phyloP scores from a whole-genome alignment of 306 rosid genomes.

The Psophocarpus tetragonolobus region DNA sequence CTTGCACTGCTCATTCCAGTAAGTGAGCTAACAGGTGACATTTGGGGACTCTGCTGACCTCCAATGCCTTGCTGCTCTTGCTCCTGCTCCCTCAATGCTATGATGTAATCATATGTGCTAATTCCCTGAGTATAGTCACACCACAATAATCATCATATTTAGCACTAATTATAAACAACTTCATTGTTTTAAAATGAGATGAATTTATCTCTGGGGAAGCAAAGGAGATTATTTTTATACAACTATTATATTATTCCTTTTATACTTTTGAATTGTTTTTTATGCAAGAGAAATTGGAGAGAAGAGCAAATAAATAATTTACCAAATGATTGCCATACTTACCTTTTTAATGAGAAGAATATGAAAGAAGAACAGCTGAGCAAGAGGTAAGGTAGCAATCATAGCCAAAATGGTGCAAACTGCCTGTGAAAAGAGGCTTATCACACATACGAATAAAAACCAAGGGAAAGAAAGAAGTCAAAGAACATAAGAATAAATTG shows the following conservation, averaged over 20 bases:
- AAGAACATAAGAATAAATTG: background rate
- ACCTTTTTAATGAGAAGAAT: slow-evolving; percentile 96
- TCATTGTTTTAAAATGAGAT: background rate
- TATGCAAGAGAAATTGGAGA: background rate
- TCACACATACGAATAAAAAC: slow-evolving; percentile 15
- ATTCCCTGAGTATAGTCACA: slow-evolving; percentile 66
- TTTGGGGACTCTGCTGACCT: slow-evolving; percentile 94
- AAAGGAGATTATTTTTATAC: background rate
- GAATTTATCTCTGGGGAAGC: background rate
- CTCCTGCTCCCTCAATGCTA: slow-evolving; percentile 98
- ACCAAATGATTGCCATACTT: background rate
- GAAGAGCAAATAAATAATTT: background rate
- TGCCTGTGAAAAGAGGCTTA: slow-evolving; percentile 55
- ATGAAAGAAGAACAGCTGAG: slow-evolving; percentile 93
- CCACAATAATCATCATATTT: slow-evolving; percentile 22
- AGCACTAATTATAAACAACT: background rate
- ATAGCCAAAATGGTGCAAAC: slow-evolving; percentile 86
- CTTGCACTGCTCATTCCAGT: slow-evolving; percentile 98
- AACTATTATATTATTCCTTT: background rate
- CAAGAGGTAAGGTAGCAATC: slow-evolving; percentile 94
- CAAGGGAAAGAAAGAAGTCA: background rate
- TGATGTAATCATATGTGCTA: slow-evolving; percentile 94
- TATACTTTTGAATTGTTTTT: background rate
- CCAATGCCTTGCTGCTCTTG: slow-evolving; percentile 88
- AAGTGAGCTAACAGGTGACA: slow-evolving; percentile 96